These are phyloP conservation scores for Parasitella parasitica DNA, from an alignment of 371 early-diverging fungal species.

Conservation along the genomic window DNA sequence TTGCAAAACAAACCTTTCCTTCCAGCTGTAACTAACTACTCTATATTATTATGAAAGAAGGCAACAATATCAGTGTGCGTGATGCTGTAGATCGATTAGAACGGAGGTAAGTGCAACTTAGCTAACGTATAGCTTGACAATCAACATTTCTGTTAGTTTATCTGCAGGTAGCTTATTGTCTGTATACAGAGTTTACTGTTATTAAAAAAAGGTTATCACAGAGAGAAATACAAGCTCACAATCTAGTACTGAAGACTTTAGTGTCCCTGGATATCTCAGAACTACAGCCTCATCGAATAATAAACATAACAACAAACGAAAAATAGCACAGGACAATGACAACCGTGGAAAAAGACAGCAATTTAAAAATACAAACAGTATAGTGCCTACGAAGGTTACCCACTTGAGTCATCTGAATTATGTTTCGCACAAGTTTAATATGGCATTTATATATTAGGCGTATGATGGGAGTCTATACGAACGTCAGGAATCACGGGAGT, in stretches of 20 bases:
- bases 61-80: not conserved
- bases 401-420: not conserved
- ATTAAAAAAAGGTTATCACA: not conserved
- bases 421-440: not conserved
- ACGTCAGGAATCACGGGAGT: not conserved
- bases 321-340: not conserved
- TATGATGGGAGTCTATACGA: not conserved
- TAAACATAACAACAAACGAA: not conserved
- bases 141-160: not conserved
- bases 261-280: not conserved
- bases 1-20: too few species aligned
- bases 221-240: not conserved
- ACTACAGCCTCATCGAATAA: not conserved
- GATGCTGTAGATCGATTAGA: not conserved
- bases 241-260: not conserved
- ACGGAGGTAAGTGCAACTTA: not conserved
- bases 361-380: not conserved
- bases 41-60: not conserved
- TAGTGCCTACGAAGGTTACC: not conserved
- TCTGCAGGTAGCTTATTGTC: not conserved
- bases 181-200: not conserved
- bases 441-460: not conserved
- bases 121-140: not conserved
- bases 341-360: not conserved
- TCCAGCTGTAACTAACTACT: too few species aligned